Base-by-base conservation (phyloP, 1,139 yeast species). In the Suhomyces wounanorum region DNA sequence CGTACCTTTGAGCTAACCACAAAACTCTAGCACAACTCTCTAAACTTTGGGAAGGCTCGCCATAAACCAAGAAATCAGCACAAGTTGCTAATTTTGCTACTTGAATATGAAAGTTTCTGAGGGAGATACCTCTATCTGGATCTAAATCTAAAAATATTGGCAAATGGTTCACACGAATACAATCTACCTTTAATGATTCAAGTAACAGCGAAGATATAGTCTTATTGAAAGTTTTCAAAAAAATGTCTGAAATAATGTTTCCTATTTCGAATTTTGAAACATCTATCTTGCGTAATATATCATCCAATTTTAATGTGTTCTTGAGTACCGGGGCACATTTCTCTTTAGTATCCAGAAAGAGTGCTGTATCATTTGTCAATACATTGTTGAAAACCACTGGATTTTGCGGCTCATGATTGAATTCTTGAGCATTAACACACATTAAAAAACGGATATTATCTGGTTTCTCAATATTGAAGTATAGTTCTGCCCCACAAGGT, bases 31-130 rank as follows among this genome's bases (percentile, higher is more conserved):
- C 74, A 35, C 80, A 63, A 4, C 81, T 65, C 17, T 63, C 62
- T 25, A 51, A 28, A 14, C 39, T 16, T 17, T 30, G n/a, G n/a
- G 51, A 30, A 38, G 51, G 13, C 18, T 44, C 38, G 2, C 70
- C 64, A 62, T 88, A 89, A 13, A 89, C 81, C 25, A 86, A 70
- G 51, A 88, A 79, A 62, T 89, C 96, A 0, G 92, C 81, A 31
- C 87, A 74, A 16, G 79, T 73, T 8, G 90, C 85, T 62, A 83
- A 71, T 61, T 87, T 89, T 21, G 88, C 78, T 8, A 83, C 89
- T 67, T 89, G 96, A 52, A 85, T 84, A 58, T 85, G 87, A 65
- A 87, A 89, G 63, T 88, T 88, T 54, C 96, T 76, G 45, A 87
- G 72, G 8, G 88, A 83, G 3, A 87, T 83, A 13, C 94, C 95